Conservation (phyloP, 2,329 filamentous ascomycete species). For the Ophiostoma novo-ulmi region DNA sequence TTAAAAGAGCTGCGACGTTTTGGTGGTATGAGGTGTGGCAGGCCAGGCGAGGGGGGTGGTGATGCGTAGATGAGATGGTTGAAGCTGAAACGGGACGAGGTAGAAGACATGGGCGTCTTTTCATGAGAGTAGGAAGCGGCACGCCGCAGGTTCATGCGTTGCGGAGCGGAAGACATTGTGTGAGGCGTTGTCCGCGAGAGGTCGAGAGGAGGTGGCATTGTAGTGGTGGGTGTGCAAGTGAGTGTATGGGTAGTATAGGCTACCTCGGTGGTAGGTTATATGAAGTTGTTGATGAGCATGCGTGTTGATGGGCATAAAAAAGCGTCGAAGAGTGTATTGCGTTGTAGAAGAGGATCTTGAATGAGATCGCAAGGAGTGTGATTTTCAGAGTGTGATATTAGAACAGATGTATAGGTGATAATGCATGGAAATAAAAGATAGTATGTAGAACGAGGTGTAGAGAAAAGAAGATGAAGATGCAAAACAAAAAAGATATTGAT, state of each 20-base stretch:
- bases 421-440: not conserved
- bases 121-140: constrained; percentile 55
- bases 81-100: constrained; percentile 59
- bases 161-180: constrained; percentile 50
- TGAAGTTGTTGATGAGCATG: not conserved
- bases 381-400: not conserved
- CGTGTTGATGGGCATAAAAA: not conserved
- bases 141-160: constrained; percentile 55
- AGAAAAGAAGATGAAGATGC: not conserved
- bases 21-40: constrained; percentile 58
- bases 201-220: constrained; percentile 47
- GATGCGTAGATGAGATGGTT: constrained; percentile 62
- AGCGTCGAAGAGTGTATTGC: not conserved
- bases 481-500: not conserved
- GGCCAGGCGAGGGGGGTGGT: constrained; percentile 64
- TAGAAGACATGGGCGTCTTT: constrained; percentile 52
- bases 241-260: not conserved
- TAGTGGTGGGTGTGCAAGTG: constrained; percentile 19
- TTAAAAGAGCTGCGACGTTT: constrained; percentile 55
- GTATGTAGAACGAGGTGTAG: not conserved
- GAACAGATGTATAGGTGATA: not conserved
- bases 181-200: constrained; percentile 36
- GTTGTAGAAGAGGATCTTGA: not conserved
- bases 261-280: not conserved
- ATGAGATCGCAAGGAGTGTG: not conserved